These are phyloP conservation scores for Dendrobium huoshanense DNA, from an alignment of 106 monocot species.

Conservation along the genomic window DNA sequence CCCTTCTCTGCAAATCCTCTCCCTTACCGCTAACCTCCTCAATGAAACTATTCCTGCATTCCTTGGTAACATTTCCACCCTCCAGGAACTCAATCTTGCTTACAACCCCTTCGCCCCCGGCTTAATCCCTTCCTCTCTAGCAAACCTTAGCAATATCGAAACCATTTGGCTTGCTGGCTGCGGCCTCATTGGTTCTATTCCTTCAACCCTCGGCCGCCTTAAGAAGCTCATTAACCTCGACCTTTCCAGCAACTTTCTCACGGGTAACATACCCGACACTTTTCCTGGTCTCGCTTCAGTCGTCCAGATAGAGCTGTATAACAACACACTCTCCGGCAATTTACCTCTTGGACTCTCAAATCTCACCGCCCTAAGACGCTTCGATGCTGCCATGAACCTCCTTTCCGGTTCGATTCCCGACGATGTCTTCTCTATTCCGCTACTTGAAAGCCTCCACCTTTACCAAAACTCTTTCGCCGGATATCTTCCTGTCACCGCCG, in stretches of 20 bases:
- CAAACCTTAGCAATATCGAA: conserved; percentile 33
- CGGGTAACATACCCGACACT: conserved; percentile 26
- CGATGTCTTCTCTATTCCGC: conserved; percentile 23
- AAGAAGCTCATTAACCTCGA: conserved; percentile 24
- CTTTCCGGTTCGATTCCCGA: conserved; percentile 34
- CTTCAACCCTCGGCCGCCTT: conserved; percentile 38
- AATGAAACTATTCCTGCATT: conserved; percentile 23
- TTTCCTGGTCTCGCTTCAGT: conserved; percentile 14
- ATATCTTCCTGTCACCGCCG: conserved; percentile 21
- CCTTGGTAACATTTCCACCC: conserved; percentile 25
- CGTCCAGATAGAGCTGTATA: conserved; percentile 45
- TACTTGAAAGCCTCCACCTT: conserved; percentile 31
- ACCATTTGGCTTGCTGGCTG: conserved; percentile 53
- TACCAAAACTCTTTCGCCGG: conserved; percentile 43
- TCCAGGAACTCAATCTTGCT: conserved; percentile 36
- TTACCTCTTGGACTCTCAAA: conserved; percentile 30
- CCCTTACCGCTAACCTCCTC: conserved; percentile 27
- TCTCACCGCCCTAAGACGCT: conserved; percentile 9
- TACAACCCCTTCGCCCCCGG: conserved; percentile 45
- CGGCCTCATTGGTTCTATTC: conserved; percentile 54
- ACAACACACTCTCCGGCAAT: conserved; percentile 34
- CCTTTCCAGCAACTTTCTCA: conserved; percentile 21
- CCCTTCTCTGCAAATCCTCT: conserved; percentile 15
- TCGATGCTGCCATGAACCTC: conserved; percentile 41
- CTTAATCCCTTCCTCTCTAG: conserved; percentile 22